phyloP scores from a whole-genome alignment of 2,329 filamentous ascomycete species.

The Ceratocystis diversiconidia region DNA sequence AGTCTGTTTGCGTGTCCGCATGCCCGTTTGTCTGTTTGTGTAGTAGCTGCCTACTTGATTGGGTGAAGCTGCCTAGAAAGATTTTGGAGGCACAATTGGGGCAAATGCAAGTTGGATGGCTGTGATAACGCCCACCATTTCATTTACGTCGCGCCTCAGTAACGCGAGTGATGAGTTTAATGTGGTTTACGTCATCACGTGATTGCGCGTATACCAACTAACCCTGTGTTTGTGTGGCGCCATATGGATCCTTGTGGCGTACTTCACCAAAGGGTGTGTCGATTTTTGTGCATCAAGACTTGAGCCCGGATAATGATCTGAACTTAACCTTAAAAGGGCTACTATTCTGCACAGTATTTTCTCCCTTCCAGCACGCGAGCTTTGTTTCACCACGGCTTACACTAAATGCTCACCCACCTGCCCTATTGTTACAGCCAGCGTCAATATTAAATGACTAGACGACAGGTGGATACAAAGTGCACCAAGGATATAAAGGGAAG shows the following conservation, averaged over 20 bases:
- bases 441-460: not conserved
- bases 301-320: not conserved
- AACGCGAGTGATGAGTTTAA: not conserved
- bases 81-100: not conserved
- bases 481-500: not conserved
- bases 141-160: not conserved
- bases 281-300: not conserved
- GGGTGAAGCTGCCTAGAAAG: not conserved
- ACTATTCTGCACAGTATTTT: not conserved
- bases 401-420: not conserved
- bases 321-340: not conserved
- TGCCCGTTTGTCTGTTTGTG: not conserved
- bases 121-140: not conserved
- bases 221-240: not conserved
- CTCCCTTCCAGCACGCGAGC: not conserved
- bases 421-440: not conserved
- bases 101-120: not conserved
- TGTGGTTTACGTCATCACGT: slow-evolving; percentile 8
- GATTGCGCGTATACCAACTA: not conserved
- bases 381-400: not conserved
- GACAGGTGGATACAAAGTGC: not conserved
- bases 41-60: not conserved
- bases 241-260: not conserved
- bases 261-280: not conserved
- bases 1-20: not conserved